phyloP scores from a whole-genome alignment of 177 flowering plant species.

The Vitis hybrid region DNA sequence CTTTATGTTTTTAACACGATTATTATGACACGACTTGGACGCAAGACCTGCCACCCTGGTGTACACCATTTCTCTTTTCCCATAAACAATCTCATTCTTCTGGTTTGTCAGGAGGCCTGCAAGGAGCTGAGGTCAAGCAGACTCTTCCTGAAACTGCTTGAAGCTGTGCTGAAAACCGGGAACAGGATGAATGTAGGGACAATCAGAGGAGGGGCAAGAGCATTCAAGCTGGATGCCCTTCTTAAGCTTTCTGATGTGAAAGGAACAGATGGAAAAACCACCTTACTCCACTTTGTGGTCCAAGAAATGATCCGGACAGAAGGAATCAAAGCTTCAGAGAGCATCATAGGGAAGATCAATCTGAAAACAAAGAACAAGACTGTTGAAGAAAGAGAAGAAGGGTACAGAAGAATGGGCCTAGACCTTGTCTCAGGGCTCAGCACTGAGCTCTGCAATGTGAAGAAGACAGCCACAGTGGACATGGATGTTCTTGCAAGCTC shows the following conservation, averaged over 20 bases:
- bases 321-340: conserved; percentile 59
- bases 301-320: conserved; percentile 82
- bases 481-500: conserved; percentile 72
- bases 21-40: too few relatives aligned
- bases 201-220: conserved; percentile 82
- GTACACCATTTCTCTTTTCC: not conserved
- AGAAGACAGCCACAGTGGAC: conserved; percentile 82
- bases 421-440: conserved; percentile 71
- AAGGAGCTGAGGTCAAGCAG: conserved; percentile 80
- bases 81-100: not conserved
- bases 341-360: conserved; percentile 49
- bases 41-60: too few relatives aligned
- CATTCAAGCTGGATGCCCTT: conserved; percentile 89
- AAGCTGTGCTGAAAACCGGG: conserved; percentile 89
- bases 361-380: conserved; percentile 34
- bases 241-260: conserved; percentile 86
- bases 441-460: conserved; percentile 73
- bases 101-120: conserved; percentile 68
- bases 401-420: conserved; percentile 61
- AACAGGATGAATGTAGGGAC: conserved; percentile 95
- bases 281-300: conserved; percentile 85
- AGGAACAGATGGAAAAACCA: conserved; percentile 88
- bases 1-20: too few relatives aligned
- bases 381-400: conserved; percentile 56
- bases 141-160: conserved; percentile 76